Conservation (phyloP, 306 rosid species). For the Cajanus cajan region DNA sequence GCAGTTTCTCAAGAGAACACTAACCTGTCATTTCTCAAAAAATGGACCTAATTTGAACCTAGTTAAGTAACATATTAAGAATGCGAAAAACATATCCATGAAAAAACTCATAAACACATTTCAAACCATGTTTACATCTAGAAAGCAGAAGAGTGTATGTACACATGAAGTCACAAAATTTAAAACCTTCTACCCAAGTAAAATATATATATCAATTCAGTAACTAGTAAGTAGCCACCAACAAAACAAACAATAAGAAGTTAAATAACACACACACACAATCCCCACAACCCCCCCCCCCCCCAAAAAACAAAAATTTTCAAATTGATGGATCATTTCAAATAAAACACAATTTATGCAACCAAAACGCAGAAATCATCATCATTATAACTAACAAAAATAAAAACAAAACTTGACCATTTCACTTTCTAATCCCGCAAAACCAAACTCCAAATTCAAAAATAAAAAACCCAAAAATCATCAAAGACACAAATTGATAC, state of each 20-base stretch:
- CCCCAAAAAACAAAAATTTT: neutral
- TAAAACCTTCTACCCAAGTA: neutral
- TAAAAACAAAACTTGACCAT: neutral
- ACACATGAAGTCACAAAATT: neutral
- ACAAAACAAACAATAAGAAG: neutral
- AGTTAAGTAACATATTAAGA: neutral
- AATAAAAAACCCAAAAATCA: neutral
- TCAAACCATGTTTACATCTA: neutral
- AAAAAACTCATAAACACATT: slow-evolving; percentile 1
- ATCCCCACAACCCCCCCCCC: neutral
- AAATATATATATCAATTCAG: neutral
- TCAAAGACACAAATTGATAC: slow-evolving; percentile 35
- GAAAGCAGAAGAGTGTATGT: neutral
- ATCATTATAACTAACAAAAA: neutral
- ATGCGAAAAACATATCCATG: neutral
- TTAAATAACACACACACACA: neutral
- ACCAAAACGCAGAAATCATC: neutral
- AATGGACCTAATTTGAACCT: neutral
- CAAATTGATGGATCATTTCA: slow-evolving; percentile 1
- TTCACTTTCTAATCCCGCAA: neutral
- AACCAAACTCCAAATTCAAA: neutral
- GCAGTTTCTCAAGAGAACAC: neutral
- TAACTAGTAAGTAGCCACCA: neutral
- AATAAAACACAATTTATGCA: neutral
- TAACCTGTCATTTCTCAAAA: neutral